A percentile compares a stretch with the other conserved stretches of the same genome.
These are phyloP conservation scores for Tetracladium setigerum DNA, from an alignment of 495 filamentous ascomycete species.

Conservation along the genomic window DNA sequence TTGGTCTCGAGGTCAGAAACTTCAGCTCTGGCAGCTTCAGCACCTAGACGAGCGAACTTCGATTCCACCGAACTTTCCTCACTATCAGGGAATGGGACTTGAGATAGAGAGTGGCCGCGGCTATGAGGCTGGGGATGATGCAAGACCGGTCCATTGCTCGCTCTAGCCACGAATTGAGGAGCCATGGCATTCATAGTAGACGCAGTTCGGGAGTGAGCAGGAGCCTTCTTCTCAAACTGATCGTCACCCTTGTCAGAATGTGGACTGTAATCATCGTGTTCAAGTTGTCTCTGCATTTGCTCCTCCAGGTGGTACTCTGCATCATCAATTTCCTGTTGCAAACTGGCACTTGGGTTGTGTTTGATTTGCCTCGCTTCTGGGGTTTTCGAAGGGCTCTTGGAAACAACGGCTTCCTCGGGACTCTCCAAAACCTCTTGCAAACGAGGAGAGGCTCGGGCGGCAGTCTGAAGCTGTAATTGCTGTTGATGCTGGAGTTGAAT, in stretches of 20 bases:
- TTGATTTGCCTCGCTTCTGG: constrained; percentile 31
- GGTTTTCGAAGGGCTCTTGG: constrained; percentile 38
- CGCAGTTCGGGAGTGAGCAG: constrained; percentile 23
- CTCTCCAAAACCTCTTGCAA: constrained; percentile 45
- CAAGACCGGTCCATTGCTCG: constrained; percentile 37
- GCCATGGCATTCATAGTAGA: constrained; percentile 24
- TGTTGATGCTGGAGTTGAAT: constrained; percentile 46
- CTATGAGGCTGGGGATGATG: constrained; percentile 57
- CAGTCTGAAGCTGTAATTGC: constrained; percentile 39
- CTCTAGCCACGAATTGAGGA: constrained; percentile 31
- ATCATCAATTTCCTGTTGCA: constrained; percentile 81
- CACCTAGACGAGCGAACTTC: constrained; percentile 8
- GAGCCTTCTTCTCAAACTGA: constrained; percentile 18
- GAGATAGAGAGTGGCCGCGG: constrained; percentile 48
- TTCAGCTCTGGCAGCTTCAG: constrained; percentile 24
- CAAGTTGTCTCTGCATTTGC: constrained; percentile 61
- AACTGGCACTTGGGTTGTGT: constrained; percentile 21
- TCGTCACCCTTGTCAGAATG: constrained; percentile 34
- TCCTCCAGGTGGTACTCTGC: constrained; percentile 77
- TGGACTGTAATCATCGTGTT: constrained; percentile 56
- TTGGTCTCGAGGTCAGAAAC: constrained; percentile 70
- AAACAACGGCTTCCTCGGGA: constrained; percentile 45
- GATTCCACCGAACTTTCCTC: constrained; percentile 20
- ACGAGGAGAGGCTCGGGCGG: constrained; percentile 46
- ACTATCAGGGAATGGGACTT: constrained; percentile 37